These are phyloP conservation scores for Vanilla planifolia DNA, from an alignment of 106 monocot genomes.

Conservation along the genomic window DNA sequence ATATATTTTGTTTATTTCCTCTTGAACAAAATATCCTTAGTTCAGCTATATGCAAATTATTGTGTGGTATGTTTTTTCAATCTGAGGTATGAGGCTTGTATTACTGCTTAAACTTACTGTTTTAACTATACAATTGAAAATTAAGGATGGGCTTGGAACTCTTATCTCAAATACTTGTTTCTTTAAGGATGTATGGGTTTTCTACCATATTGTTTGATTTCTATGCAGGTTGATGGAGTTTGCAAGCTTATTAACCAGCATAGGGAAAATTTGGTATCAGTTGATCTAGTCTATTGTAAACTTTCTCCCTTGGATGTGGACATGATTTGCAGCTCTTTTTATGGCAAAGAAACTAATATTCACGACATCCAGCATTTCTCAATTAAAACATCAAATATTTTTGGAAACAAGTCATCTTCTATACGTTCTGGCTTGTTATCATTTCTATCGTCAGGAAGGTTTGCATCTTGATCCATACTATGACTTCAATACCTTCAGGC, in stretches of 20 bases:
- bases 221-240: slow-evolving; percentile 56
- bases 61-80: neutral
- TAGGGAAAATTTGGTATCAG: slow-evolving; percentile 43
- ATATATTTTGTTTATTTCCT: neutral
- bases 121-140: neutral
- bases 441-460: slow-evolving; percentile 78
- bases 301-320: slow-evolving; percentile 33
- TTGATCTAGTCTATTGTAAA: slow-evolving; percentile 47
- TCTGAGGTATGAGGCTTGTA: too few species aligned
- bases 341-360: slow-evolving; percentile 16
- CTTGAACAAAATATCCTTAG: neutral
- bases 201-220: slow-evolving; percentile 1
- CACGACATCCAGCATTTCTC: slow-evolving; percentile 40
- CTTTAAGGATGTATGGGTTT: neutral
- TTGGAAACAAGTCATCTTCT: slow-evolving; percentile 31
- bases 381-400: slow-evolving; percentile 53
- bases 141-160: neutral
- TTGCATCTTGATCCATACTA: slow-evolving; percentile 3
- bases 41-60: neutral
- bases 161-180: neutral
- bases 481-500: slow-evolving; percentile 16
- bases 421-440: slow-evolving; percentile 31
- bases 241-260: slow-evolving; percentile 61
- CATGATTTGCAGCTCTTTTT: slow-evolving; percentile 47
- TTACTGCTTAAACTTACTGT: too few species aligned